Evolutionary conservation across 2,329 filamentous ascomycete genomes (phyloP).

Genomic region (Fusarium nelsonii): DNA sequence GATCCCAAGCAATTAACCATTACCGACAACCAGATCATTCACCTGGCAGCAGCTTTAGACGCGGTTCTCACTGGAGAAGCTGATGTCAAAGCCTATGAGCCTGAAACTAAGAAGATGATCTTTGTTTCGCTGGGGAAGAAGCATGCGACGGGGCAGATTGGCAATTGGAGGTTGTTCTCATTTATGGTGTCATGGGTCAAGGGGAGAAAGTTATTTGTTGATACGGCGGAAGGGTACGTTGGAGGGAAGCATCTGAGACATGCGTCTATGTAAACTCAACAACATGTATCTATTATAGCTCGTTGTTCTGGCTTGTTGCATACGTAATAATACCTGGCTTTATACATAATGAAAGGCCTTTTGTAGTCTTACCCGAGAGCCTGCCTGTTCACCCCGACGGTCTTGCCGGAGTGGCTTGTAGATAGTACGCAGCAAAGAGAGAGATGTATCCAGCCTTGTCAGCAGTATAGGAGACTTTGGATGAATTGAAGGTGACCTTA

Average conservation of each 20-base stretch:
- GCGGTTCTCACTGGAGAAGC: conserved; percentile 37
- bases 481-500: background rate
- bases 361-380: conserved; percentile 20
- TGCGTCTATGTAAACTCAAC: conserved; percentile 42
- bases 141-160: conserved; percentile 51
- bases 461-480: background rate
- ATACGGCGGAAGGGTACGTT: conserved; percentile 50
- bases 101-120: conserved; percentile 45
- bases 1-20: conserved; percentile 55
- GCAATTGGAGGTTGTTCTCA: conserved; percentile 51
- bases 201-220: conserved; percentile 51
- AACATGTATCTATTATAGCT: background rate
- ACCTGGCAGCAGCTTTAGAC: conserved; percentile 51
- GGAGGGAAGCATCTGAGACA: conserved; percentile 48
- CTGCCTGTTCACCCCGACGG: conserved; percentile 30
- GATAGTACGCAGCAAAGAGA: conserved; percentile 2
- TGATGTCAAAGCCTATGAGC: conserved; percentile 34
- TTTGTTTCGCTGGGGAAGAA: conserved; percentile 49
- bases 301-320: background rate
- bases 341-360: background rate
- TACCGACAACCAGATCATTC: conserved; percentile 51
- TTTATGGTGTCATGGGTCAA: conserved; percentile 52
- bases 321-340: background rate
- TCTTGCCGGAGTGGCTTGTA: conserved; percentile 31
- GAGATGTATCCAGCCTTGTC: background rate